phyloP scores from a whole-genome alignment of 1,139 yeast species.

The Scheffersomyces stambukii region DNA sequence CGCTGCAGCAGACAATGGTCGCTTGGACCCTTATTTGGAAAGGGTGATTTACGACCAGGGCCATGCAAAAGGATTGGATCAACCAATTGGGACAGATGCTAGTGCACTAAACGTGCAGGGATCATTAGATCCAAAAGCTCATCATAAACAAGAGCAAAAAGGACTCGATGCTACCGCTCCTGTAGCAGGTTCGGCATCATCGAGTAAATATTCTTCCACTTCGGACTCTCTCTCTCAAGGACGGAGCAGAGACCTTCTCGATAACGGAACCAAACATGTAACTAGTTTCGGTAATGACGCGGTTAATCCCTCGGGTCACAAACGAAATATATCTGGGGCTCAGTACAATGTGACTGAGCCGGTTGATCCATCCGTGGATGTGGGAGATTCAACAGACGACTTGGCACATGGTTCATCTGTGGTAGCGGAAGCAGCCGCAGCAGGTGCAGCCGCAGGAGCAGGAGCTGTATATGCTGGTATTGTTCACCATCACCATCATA shows the following conservation, averaged over 20 bases:
- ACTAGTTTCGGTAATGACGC: no score
- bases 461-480: constrained; percentile 10
- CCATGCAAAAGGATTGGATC: constrained; percentile 3
- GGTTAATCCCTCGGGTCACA: no score
- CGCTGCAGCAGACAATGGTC: constrained; percentile 5
- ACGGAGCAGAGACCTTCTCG: no score
- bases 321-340: constrained; percentile 8
- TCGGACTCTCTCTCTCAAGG: no score
- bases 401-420: neutral
- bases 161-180: no score
- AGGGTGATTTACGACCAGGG: constrained; percentile 6
- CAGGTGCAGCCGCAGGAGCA: constrained; percentile 7
- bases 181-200: no score
- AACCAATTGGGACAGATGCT: no score
- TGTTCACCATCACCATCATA: constrained; percentile 7
- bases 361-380: constrained; percentile 4
- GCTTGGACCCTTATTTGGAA: constrained; percentile 3
- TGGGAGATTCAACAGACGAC: neutral
- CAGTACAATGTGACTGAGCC: constrained; percentile 9
- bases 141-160: no score
- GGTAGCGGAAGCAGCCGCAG: neutral
- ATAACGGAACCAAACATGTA: no score
- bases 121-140: constrained; percentile 1
- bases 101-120: no score
- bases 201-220: no score